Base-by-base conservation (phyloP, 2,329 filamentous ascomycete genomes). In the Alternaria brassicicola region DNA sequence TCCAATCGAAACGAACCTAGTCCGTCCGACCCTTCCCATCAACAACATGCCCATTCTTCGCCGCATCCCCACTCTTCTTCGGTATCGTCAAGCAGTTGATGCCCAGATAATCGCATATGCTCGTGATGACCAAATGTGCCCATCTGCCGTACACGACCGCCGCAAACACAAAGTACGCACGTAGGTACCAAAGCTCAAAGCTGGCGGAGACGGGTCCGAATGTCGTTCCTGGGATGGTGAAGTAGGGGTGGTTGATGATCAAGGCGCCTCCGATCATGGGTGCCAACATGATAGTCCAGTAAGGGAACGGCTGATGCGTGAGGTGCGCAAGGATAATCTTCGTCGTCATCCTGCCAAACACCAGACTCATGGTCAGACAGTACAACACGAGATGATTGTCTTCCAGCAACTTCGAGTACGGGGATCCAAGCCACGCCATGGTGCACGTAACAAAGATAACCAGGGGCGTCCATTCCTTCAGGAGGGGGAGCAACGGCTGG, bases 311-410 rank as follows among this genome's bases (percentile, higher is more conserved):
- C 77, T 98, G 95, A 63, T 88, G 88, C 2, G 95, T 95, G 50
- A 99, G 83, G 78, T 99, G 95, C 3, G 95, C 94, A 17, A 99
- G 88, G 74, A 99, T 99, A 78, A 98, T 98, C 83, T 98, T 99
- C 36, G 95, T 99, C 0, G 95, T 98, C 89, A 99, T 93, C 67
- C 95, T 90, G 33, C 95, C 95, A 77, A 99, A 98, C 58, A 97
- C 95, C 70, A 98, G 93, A n/a, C 92, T 91, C 84, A 98, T 90
- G 59, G 92, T 96, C 59, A 96, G 80, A 81, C 93, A 97, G 78
- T 97, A 96, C 45, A 98, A 86, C 10, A 96, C 88, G 1, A 99
- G 86, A 72, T 95, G 91, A 80, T 98, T 97, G 59, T 96, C 88
- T 33, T 81, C 79, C 73, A 96, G 85, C 35, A 99, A 80, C 10